Evolutionary conservation across 2,329 filamentous ascomycete genomes (phyloP).

Genomic region (Claviceps purpurea): DNA sequence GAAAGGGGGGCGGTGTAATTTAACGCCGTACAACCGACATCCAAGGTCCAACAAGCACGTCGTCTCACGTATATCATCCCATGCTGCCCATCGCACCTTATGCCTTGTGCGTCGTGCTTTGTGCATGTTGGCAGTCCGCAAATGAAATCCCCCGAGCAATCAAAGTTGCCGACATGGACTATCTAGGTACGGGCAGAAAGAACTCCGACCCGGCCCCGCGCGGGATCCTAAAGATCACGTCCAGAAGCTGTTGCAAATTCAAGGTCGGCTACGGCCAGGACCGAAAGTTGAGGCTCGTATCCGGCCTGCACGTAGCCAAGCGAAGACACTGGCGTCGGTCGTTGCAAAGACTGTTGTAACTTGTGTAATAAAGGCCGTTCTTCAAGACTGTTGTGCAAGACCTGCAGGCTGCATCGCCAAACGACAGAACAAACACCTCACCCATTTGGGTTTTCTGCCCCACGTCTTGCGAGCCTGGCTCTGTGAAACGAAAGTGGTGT

Average conservation of each 20-base stretch:
- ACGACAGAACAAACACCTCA: not conserved
- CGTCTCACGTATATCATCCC: no score
- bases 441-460: not conserved
- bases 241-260: not conserved
- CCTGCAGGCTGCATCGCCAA: no score
- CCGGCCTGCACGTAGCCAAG: no score
- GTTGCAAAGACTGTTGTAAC: no score
- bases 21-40: slow-evolving; percentile 1
- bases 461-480: not conserved
- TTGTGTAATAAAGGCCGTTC: no score
- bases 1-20: slow-evolving; percentile 4
- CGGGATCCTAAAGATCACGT: not conserved
- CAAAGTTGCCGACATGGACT: not conserved
- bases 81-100: no score
- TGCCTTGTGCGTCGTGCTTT: no score
- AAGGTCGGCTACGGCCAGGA: not conserved
- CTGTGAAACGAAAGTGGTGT: not conserved
- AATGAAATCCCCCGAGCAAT: no score
- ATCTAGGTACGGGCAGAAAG: not conserved
- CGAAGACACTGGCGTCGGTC: no score
- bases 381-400: no score
- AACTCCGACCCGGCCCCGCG: not conserved
- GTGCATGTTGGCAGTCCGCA: no score
- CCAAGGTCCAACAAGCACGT: not conserved
- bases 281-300: no score